phyloP scores from a whole-genome alignment of 2,329 filamentous ascomycete genomes.

The Rutstroemia sp. region DNA sequence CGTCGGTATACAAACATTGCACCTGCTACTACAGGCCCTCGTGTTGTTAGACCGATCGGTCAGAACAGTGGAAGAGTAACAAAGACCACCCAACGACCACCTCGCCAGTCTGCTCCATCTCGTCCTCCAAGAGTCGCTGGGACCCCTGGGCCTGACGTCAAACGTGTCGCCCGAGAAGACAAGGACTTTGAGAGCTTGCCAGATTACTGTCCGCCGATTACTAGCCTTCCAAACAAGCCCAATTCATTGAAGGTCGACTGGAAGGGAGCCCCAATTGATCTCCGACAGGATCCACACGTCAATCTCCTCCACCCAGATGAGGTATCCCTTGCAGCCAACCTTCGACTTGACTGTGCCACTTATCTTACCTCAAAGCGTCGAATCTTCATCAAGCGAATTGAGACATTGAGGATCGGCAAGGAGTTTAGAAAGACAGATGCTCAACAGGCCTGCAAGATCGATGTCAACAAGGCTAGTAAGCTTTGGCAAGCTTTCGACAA shows the following conservation, averaged over 20 bases:
- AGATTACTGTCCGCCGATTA: slow-evolving; percentile 64
- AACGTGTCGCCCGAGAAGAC: slow-evolving; percentile 66
- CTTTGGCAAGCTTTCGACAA: slow-evolving; percentile 84
- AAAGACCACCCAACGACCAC: slow-evolving; percentile 4
- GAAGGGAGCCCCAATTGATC: slow-evolving; percentile 74
- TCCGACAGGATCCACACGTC: slow-evolving; percentile 63
- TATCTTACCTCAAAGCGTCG: slow-evolving; percentile 91
- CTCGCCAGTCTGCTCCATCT: slow-evolving; percentile 7
- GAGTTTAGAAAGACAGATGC: slow-evolving; percentile 93
- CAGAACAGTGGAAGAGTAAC: slow-evolving; percentile 1
- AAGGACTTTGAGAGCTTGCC: slow-evolving; percentile 68
- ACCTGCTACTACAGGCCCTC: slow-evolving; percentile 13
- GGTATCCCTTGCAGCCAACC: slow-evolving; percentile 63
- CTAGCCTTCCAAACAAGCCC: slow-evolving; percentile 55
- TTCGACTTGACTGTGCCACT: slow-evolving; percentile 77
- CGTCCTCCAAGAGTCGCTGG: neutral
- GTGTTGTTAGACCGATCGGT: neutral
- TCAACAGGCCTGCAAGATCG: slow-evolving; percentile 95
- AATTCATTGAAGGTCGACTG: slow-evolving; percentile 79
- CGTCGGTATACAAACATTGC: slow-evolving; percentile 24
- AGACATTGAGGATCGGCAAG: slow-evolving; percentile 59
- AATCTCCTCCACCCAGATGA: slow-evolving; percentile 73
- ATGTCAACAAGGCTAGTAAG: slow-evolving; percentile 95
- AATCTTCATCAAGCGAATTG: slow-evolving; percentile 73
- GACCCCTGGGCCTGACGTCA: slow-evolving; percentile 30